Percentiles rank a stretch among this genome's conserved stretches.
Conservation (phyloP, 441 rosid genomes). For the Sinapis alba region DNA sequence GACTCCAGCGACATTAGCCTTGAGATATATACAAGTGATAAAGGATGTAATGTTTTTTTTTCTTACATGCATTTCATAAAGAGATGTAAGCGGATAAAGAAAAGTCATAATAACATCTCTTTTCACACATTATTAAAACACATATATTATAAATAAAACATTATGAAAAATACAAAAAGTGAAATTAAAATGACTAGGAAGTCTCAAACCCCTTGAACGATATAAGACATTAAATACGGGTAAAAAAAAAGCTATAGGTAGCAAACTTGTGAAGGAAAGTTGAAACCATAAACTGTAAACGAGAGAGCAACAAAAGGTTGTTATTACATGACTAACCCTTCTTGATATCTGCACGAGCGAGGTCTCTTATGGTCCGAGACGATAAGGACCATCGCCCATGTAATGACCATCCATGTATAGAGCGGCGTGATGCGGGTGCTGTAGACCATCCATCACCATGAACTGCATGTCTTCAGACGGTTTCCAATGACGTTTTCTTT, state of each 20-base stretch:
- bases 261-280: constrained; percentile 10
- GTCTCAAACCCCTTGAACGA: constrained; percentile 13
- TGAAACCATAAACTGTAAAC: constrained; percentile 13
- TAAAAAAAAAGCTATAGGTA: constrained; percentile 15
- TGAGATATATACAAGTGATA: not conserved
- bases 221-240: not conserved
- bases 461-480: constrained; percentile 99
- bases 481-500: constrained; percentile 98
- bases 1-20: not conserved
- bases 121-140: not conserved
- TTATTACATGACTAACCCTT: constrained; percentile 19
- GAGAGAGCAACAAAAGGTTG: constrained; percentile 16
- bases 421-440: constrained; percentile 82
- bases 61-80: not conserved
- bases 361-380: constrained; percentile 72
- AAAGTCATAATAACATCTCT: not conserved
- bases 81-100: not conserved
- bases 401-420: constrained; percentile 87
- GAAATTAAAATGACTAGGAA: constrained; percentile 12
- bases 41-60: not conserved
- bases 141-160: not conserved
- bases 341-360: constrained; percentile 10
- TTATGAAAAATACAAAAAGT: not conserved
- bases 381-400: constrained; percentile 90
- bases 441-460: constrained; percentile 98